Evolutionary conservation across 306 rosid species (phyloP), one percentile per base, ranked within the genome.

Genomic region (Inga leiocalycina): DNA sequence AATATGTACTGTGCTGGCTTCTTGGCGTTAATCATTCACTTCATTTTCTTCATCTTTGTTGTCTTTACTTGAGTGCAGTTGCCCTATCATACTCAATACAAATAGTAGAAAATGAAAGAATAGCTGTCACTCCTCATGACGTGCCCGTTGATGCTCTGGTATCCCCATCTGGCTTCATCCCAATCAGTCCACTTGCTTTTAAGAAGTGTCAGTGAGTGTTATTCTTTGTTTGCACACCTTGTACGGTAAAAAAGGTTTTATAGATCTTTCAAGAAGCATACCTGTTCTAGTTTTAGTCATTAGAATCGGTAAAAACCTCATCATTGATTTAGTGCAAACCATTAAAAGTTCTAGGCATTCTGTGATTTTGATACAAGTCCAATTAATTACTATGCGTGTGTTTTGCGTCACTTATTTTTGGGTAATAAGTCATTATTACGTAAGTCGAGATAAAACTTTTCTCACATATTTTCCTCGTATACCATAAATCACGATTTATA

Each of bases 11-110:
- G 61, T 27, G 46, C 62, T 44, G 17, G 44, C 71, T 80, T 80
- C 19, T 27, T 48, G 15, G 48, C 43, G 15, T 37, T 8, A 3
- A 13, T 46, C 49, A 41, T 27, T 75, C 43, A 52, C 48, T 24
- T 17, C 41, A 54, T 39, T 70, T 12, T 37, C 17, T 77, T 80
- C 59, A 80, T 71, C 30, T 7, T 57, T 34, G 7, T 44, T 59
- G n/a, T 15, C 35, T 71, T 57, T 22, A 54, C 19, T 74, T 16
- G 70, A 69, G 57, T 81, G 88, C 92, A 92, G 93, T 92, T 78
- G 93, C 93, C 44, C 86, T 90, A 6, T 92, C 92, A 62, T 92
- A 92, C 73, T 86, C 94, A 22, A 30, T 80, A 27, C 97, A 92
- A 87, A 86, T 92, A 80, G 30, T 86, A 79, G 93, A 89, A 74